Conservation (phyloP, 2,329 filamentous ascomycete species). For the Leptographium wingfieldii region DNA sequence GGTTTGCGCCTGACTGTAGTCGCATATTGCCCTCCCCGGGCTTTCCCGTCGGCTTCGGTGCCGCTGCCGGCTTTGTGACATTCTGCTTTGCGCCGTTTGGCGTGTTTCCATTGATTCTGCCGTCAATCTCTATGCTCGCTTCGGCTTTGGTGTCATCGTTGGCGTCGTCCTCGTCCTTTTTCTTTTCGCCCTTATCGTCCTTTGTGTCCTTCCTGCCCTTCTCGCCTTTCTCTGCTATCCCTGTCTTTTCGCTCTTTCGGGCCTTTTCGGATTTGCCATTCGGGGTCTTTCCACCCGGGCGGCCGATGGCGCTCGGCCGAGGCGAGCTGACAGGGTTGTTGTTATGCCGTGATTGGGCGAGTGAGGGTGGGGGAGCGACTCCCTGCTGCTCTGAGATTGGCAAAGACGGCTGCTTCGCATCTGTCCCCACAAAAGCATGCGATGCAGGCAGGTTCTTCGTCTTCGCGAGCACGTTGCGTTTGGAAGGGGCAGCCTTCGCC, state of each 20-base stretch:
- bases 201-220: not conserved
- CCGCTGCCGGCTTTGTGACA: constrained; percentile 13
- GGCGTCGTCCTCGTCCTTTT: not conserved
- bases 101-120: not conserved
- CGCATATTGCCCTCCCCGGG: constrained; percentile 18
- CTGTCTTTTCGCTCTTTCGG: not conserved
- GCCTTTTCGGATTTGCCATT: not conserved
- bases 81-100: constrained; percentile 4
- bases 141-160: not conserved
- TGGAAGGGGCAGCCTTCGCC: not conserved
- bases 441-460: not conserved
- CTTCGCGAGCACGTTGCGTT: not conserved
- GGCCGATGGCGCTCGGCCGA: not conserved
- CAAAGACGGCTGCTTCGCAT: not conserved
- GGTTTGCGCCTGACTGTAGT: constrained; percentile 42
- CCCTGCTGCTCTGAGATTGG: not conserved
- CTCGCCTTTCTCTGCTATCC: no score
- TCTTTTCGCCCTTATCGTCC: not conserved
- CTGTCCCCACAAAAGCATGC: not conserved
- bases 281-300: not conserved
- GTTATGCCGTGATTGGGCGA: constrained; percentile 13
- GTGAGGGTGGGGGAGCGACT: constrained; percentile 8
- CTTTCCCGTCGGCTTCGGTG: constrained; percentile 10
- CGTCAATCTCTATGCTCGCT: not conserved
- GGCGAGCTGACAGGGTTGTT: constrained; percentile 5